Evolutionary conservation across 768 basidiomycete genomes (phyloP), one percentile per base, ranked within the genome.

Genomic region (Leccinum longicurvipes): DNA sequence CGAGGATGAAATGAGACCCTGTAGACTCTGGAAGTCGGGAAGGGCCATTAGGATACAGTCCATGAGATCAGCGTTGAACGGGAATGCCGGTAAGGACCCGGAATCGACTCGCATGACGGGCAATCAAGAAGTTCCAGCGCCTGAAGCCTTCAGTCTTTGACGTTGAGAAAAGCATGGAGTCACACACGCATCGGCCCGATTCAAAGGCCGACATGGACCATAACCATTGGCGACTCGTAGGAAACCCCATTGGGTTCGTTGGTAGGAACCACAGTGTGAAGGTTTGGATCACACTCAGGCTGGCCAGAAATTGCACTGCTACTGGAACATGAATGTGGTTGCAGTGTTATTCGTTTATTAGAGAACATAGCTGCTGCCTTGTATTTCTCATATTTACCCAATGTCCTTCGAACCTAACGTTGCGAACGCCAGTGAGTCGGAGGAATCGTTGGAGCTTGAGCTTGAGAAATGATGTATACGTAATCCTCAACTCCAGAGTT

Each of bases 1-100:
- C 6, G 68, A 70, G 23, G 72, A 60, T 29, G 64, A 61, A 34
- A 73, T 61, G 32, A 60, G 60, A 41, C 58, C 58, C 24, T 49
- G 56, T 36, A 75, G 60, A 19, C 66, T 64, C 6, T 59, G 32
- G 34, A 73, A 74, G 55, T 72, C 62, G 19, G 65, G 72, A 29
- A 70, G 21, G 44, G 53, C 58, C 6, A 39, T 59, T 25, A 76
- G 58, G 24, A 76, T 60, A 51, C 59, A 47, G 54, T 71, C 73
- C 24, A 68, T 61, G 42, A 74, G 57, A 46, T 76, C 73, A 60
- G 65, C 61, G 31, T 72, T 47, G 15, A 60, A 49, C 15, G 31
- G 50, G 21, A 54, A 44, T 23, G 23, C 1, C 1, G 21, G 23
- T 1, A 21, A 28, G 31, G 42, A 34, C 11, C 23, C 31, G 4